These are phyloP conservation scores for Multifurca ochricompacta DNA, from an alignment of 768 basidiomycete genomes.

Conservation along the genomic window DNA sequence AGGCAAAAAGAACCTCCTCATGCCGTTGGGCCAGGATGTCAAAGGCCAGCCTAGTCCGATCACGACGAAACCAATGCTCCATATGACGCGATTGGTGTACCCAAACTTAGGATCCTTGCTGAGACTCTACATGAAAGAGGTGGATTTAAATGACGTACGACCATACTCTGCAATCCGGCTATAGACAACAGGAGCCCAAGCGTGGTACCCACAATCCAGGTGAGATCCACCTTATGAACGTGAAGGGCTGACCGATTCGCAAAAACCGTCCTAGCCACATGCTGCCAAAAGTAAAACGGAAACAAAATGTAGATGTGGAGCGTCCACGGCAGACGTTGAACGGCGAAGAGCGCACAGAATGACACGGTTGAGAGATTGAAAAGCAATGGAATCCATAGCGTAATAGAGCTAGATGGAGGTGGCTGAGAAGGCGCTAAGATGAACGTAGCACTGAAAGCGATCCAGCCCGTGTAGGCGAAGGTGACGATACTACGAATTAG, in stretches of 20 bases:
- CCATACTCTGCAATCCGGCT: conserved; percentile 56
- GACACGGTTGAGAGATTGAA: conserved; percentile 28
- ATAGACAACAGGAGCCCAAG: conserved; percentile 31
- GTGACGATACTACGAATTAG: conserved; percentile 64
- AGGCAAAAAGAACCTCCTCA: conserved; percentile 25
- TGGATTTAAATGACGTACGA: conserved; percentile 39
- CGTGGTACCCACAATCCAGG: conserved; percentile 17
- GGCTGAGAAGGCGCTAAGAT: conserved; percentile 39
- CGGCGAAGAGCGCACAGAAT: conserved; percentile 45
- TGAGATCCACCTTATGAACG: neutral
- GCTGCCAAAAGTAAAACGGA: conserved; percentile 72
- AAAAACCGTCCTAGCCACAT: conserved; percentile 28
- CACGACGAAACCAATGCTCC: conserved; percentile 56
- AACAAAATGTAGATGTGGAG: conserved; percentile 73
- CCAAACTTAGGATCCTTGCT: conserved; percentile 38
- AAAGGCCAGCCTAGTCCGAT: conserved; percentile 65
- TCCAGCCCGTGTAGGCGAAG: conserved; percentile 72
- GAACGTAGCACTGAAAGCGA: conserved; percentile 53
- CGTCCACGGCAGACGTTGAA: conserved; percentile 62
- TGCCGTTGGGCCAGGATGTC: conserved; percentile 36
- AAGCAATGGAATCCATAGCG: conserved; percentile 6
- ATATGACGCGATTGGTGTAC: conserved; percentile 63
- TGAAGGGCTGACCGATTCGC: neutral
- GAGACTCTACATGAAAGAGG: neutral
- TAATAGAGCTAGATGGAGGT: neutral